A percentile compares a stretch with the other conserved stretches of the same genome.
Conservation (phyloP, 371 early-diverging fungal genomes). For the Mucor saturninus region DNA sequence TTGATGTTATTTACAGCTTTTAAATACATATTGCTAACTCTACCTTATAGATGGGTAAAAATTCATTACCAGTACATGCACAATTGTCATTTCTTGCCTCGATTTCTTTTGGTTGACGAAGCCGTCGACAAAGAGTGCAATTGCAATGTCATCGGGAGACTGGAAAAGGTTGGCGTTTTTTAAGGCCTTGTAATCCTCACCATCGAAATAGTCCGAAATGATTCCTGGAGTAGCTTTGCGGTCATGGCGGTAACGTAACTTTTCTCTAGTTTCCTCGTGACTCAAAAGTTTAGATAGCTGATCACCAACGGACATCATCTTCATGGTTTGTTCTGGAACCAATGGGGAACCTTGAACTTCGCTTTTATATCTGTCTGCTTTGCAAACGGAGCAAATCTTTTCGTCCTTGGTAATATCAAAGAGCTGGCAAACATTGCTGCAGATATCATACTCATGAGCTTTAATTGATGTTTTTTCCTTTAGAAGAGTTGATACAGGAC, state of each 20-base stretch:
- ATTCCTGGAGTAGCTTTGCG: background rate
- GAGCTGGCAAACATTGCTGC: background rate
- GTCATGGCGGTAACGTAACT: background rate
- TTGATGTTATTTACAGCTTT: too few species aligned
- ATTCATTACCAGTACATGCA: constrained; percentile 4
- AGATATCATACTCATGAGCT: constrained; percentile 5
- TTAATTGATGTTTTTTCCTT: background rate
- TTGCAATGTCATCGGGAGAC: background rate
- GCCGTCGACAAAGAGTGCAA: constrained; percentile 1
- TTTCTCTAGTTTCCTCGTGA: background rate
- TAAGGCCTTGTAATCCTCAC: background rate
- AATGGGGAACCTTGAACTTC: background rate
- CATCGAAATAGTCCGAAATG: constrained; percentile 3
- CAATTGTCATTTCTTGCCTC: background rate
- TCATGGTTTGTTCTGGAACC: background rate
- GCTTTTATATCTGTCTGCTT: background rate
- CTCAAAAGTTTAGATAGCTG: background rate
- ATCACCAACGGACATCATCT: constrained; percentile 9
- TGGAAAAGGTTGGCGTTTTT: background rate
- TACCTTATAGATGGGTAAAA: constrained; percentile 1
- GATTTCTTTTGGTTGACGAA: constrained; percentile 9
- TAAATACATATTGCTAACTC: too few species aligned
- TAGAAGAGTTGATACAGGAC: too few species aligned
- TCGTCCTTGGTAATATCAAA: background rate
- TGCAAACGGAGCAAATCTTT: too few species aligned